These are phyloP conservation scores for Chlorella variabilis DNA, from an alignment of 163 green algal genomes.

Conservation along the genomic window DNA sequence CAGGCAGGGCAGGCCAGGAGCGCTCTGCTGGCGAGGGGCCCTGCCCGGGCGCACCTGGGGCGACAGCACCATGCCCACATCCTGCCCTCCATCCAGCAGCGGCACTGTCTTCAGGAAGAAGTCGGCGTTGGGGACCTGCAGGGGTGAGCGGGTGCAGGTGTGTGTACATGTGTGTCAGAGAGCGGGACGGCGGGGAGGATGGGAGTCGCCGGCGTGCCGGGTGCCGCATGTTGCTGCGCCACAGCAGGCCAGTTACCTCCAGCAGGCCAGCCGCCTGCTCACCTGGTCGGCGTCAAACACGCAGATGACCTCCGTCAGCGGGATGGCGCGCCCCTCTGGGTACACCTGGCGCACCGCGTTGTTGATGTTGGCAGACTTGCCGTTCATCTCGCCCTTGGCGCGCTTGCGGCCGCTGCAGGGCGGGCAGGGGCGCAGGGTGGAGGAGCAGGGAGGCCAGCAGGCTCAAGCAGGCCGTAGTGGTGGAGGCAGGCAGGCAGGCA, in stretches of 20 bases:
- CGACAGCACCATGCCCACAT: slow-evolving; percentile 74
- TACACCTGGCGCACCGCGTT: slow-evolving; percentile 62
- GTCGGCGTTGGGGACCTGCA: slow-evolving; percentile 77
- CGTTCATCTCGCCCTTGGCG: slow-evolving; percentile 69
- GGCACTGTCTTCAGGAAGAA: slow-evolving; percentile 82
- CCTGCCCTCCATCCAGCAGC: slow-evolving; percentile 63
- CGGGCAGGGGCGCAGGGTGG: background rate
- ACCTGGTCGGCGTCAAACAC: slow-evolving; percentile 83
- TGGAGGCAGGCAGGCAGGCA: too few relatives aligned
- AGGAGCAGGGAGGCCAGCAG: too few relatives aligned
- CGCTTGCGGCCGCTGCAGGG: slow-evolving; percentile 56
- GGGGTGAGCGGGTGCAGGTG: too few relatives aligned
- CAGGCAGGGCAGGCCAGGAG: too few relatives aligned
- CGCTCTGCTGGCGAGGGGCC: too few relatives aligned
- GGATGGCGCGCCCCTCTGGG: slow-evolving; percentile 58
- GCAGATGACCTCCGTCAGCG: slow-evolving; percentile 69
- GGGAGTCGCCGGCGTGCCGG: background rate
- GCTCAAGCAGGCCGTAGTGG: too few relatives aligned
- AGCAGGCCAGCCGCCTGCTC: background rate
- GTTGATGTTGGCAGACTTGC: slow-evolving; percentile 76
- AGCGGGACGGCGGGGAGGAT: background rate
- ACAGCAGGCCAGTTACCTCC: too few relatives aligned
- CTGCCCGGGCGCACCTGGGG: slow-evolving; percentile 49
- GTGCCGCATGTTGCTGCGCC: background rate
- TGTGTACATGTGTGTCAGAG: too few relatives aligned